Percentiles rank a stretch among this genome's conserved stretches.
Evolutionary conservation across 306 rosid species (phyloP).

Genomic region (Cucumis hystrix): DNA sequence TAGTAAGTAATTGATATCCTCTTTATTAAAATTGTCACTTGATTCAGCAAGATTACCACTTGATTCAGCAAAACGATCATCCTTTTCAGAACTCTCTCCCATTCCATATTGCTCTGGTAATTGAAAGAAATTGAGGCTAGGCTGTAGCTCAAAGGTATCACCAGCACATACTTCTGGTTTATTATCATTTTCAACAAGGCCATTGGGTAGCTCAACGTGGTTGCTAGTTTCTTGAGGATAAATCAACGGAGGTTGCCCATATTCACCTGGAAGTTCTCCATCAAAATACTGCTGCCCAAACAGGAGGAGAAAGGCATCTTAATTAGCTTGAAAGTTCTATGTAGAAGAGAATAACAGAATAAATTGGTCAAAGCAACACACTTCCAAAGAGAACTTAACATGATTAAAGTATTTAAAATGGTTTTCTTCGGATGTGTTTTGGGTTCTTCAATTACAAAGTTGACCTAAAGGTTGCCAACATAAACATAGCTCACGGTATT

Average conservation of each 20-base stretch:
- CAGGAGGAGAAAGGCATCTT: not conserved
- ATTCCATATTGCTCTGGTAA: conserved; percentile 25
- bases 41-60: conserved; percentile 16
- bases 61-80: conserved; percentile 25
- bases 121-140: conserved; percentile 4
- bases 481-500: not conserved
- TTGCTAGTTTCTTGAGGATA: conserved; percentile 45
- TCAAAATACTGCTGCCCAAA: conserved; percentile 28
- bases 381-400: not conserved
- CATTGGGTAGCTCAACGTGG: conserved; percentile 24
- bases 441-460: not conserved
- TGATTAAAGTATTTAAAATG: no score
- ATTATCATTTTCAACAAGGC: conserved; percentile 20
- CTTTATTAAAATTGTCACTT: conserved; percentile 8
- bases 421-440: no score
- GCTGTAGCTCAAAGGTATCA: conserved; percentile 13
- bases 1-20: conserved; percentile 8
- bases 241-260: conserved; percentile 15
- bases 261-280: conserved; percentile 9
- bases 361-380: not conserved
- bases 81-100: conserved; percentile 10
- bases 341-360: not conserved
- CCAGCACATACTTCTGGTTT: conserved; percentile 16
- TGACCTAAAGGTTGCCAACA: not conserved
- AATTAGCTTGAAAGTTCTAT: not conserved